Evolutionary conservation across 306 rosid species (phyloP), one percentile per base, ranked within the genome.

Genomic region (Vicia villosa): DNA sequence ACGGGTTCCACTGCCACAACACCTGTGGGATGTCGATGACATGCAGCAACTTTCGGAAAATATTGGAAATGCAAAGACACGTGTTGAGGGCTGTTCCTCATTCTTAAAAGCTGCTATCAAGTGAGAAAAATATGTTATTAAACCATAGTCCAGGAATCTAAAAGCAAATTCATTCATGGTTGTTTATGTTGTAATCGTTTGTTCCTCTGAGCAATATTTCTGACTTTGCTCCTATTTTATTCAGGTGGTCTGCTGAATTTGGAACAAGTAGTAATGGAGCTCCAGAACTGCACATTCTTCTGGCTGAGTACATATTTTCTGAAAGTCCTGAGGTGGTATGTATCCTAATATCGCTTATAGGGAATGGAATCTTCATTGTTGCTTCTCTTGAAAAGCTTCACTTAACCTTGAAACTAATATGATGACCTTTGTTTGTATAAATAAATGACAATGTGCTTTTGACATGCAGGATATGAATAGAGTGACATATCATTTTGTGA

Each of bases 291-390:
- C 96, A 95, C 81, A 80, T 80, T 69, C 87, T 95, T 95, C 83
- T 95, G 51, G 99, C 95, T 21, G 89, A 89, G 43, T 91, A 95
- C 75, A 80, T 95, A 37, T 95, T 84, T 85, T 91, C 93, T 43
- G 98, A 88, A 80, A 88, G 89, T 59, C 91, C 98, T 41, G 98
- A 92, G 75, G 91, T 81, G 96, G 96, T 92, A 87, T 11, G 96
- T 87, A 55, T 68, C 43, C 34, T 8, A 51, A 73, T 40, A n/a
- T 32, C 14, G 46, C 59, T 50, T 73, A 52, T 42, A 59, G 43
- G 50, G 43, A 57, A 13, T 63, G 45, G 56, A 57, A 13, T 59
- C 32, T 45, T 69, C 32, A 34, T 50, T 56, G 20, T 66, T 65
- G 67, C 63, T 63, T 60, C 68, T 79, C 77, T 74, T 59, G 63